Conservation (phyloP, 805 yeast species). For the Wickerhamiella alocasiicola region DNA sequence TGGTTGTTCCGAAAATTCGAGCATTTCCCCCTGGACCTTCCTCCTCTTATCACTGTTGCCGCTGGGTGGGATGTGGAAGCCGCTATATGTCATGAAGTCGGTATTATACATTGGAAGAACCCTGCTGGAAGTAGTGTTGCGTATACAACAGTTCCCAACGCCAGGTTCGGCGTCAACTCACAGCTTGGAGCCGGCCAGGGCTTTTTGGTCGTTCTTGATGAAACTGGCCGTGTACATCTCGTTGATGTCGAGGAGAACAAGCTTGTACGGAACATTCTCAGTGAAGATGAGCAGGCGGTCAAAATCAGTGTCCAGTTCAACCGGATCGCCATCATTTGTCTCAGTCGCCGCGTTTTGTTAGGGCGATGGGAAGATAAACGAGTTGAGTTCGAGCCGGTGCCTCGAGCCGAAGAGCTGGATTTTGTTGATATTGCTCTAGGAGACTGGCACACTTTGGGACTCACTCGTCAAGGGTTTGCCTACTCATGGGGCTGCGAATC, state of each 20-base stretch:
- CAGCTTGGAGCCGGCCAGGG: constrained; percentile 49
- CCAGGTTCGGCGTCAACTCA: constrained; percentile 7
- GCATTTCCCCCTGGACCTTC: too few species aligned
- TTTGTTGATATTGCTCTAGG: constrained; percentile 51
- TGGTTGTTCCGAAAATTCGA: background rate
- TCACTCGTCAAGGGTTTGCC: constrained; percentile 45
- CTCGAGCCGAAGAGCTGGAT: constrained; percentile 18
- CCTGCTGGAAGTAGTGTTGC: too few species aligned
- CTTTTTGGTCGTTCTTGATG: constrained; percentile 38
- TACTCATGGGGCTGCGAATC: constrained; percentile 61
- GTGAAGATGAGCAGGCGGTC: constrained; percentile 10
- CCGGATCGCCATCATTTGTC: constrained; percentile 42
- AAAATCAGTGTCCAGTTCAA: constrained; percentile 27
- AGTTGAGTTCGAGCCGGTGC: background rate
- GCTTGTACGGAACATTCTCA: constrained; percentile 4
- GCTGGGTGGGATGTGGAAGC: constrained; percentile 5
- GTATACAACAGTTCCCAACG: background rate
- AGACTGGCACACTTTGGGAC: constrained; percentile 57
- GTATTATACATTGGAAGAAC: constrained; percentile 1
- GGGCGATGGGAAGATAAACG: background rate
- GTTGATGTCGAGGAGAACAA: constrained; percentile 25
- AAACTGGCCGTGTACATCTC: constrained; percentile 32
- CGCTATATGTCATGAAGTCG: constrained; percentile 1
- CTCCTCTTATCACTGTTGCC: background rate
- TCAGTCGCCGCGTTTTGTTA: constrained; percentile 43